Conservation (phyloP, 2,329 filamentous ascomycete species). For the Arthrobotrys sinensis region DNA sequence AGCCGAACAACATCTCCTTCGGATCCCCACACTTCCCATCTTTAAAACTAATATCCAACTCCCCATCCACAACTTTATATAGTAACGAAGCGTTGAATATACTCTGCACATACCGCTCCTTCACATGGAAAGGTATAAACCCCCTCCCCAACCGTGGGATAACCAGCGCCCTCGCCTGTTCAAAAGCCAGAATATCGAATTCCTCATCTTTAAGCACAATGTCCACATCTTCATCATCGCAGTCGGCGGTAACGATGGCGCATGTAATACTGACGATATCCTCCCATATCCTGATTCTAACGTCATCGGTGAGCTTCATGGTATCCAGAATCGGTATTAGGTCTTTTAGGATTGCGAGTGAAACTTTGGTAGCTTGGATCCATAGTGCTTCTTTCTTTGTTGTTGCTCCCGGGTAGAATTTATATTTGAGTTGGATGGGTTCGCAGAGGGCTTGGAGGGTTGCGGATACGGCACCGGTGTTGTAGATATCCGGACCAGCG, state of each 20-base stretch:
- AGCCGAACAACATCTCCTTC: constrained; percentile 56
- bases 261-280: constrained; percentile 77
- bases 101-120: constrained; percentile 79
- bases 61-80: constrained; percentile 62
- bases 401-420: constrained; percentile 78
- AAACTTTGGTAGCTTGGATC: constrained; percentile 82
- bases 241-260: constrained; percentile 79
- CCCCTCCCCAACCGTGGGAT: constrained; percentile 80
- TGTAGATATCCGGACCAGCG: constrained; percentile 77
- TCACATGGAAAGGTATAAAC: constrained; percentile 77
- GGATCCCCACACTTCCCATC: not conserved
- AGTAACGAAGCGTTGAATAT: constrained; percentile 73
- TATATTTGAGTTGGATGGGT: constrained; percentile 85
- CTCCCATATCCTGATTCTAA: constrained; percentile 77
- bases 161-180: constrained; percentile 78
- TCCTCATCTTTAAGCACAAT: constrained; percentile 76
- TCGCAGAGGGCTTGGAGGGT: constrained; percentile 78
- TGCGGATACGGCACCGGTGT: constrained; percentile 76
- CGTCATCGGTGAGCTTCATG: constrained; percentile 68
- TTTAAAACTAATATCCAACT: constrained; percentile 56
- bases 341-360: constrained; percentile 77
- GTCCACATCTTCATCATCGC: constrained; percentile 69
- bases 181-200: constrained; percentile 85
- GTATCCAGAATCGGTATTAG: constrained; percentile 76
- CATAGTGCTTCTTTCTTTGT: constrained; percentile 74